Base-by-base conservation (phyloP, 108 stramenopile species). In the Chaetoceros muelleri region DNA sequence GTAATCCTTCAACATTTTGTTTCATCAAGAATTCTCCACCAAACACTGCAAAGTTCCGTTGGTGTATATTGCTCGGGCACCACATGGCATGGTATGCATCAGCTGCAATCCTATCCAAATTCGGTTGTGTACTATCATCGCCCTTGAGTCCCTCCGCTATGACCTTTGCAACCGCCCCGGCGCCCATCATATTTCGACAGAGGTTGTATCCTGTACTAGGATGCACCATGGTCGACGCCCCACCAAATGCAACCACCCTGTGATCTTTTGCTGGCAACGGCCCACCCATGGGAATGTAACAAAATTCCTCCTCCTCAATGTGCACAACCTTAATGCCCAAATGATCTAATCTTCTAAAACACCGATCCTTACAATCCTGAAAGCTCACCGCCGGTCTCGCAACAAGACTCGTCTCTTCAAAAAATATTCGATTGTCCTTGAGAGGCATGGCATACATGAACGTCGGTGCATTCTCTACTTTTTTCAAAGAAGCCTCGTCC, bases 391-490 rank as follows among this genome's bases (percentile, higher is more conserved):
- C 90, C 2, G 94, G 95, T 47, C 89, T 73, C 24, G 94, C 96
- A 45, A 97, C 96, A 24, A 97, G 72, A 5, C 85, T 88, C 22
- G 96, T 95, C 64, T 97, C 91, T 68, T 95, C 95, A 52, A 85
- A 93, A 61, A 95, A 95, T 22, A 95, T 55, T 13, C 70, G 62
- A 51, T 86, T 82, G 19, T 47, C 79, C 22, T 75, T 71, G 24
- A 97, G 62, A 28, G 96, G 96, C 96, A 97, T 97, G 48, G 78
- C 96, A 61, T 97, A 97, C 87, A 95, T 90, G 68, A 97, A 97
- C 10, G 95, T 94, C 1, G 94, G 94, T n/a, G 68, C 82, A 5
- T 65, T 67, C 48, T 55, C 74, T 21, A 80, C 82, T 30, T 60
- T 52, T 52, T 62, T 44, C 46, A 52, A 40, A 46, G 62, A 74